phyloP scores from a whole-genome alignment of 768 basidiomycete species.

The Calocybe indica region DNA sequence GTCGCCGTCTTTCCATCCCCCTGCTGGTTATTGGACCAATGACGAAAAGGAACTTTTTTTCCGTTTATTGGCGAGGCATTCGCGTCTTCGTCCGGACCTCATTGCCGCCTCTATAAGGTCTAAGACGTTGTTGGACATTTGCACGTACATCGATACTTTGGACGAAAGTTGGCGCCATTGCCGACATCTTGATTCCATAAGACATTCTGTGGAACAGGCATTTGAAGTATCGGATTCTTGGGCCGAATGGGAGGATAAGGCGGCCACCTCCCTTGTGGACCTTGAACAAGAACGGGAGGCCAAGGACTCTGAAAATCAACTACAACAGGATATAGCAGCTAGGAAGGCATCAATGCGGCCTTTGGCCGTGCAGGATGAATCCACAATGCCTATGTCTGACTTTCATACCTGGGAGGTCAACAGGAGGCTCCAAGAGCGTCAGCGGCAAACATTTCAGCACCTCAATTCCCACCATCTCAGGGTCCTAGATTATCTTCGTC shows the following conservation, averaged over 20 bases:
- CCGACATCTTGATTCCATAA: slow-evolving; percentile 4
- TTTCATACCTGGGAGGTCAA: slow-evolving; percentile 13
- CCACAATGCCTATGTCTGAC: slow-evolving; percentile 7
- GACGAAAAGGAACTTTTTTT: slow-evolving; percentile 72
- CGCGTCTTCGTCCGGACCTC: slow-evolving; percentile 71
- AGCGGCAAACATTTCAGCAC: slow-evolving; percentile 16
- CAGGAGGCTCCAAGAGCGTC: slow-evolving; percentile 14
- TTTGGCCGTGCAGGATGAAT: neutral
- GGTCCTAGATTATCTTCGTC: slow-evolving; percentile 20
- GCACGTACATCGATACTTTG: slow-evolving; percentile 55
- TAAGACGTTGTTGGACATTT: slow-evolving; percentile 64
- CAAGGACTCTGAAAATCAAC: slow-evolving; percentile 11
- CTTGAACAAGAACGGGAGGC: slow-evolving; percentile 24
- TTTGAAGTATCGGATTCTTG: slow-evolving; percentile 47
- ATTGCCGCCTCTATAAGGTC: slow-evolving; percentile 63
- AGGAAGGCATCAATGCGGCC: slow-evolving; percentile 4
- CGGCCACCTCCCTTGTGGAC: slow-evolving; percentile 23
- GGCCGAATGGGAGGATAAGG: slow-evolving; percentile 41
- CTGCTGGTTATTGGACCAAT: slow-evolving; percentile 53
- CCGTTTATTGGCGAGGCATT: slow-evolving; percentile 58
- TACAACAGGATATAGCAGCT: slow-evolving; percentile 12
- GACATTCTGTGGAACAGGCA: slow-evolving; percentile 28
- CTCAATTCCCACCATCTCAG: slow-evolving; percentile 17
- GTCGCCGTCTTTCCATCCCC: slow-evolving; percentile 27
- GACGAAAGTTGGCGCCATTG: slow-evolving; percentile 26